A percentile compares a stretch with the other conserved stretches of the same genome.
Conservation (phyloP, 2,329 filamentous ascomycete species). For the Truncatella angustata region DNA sequence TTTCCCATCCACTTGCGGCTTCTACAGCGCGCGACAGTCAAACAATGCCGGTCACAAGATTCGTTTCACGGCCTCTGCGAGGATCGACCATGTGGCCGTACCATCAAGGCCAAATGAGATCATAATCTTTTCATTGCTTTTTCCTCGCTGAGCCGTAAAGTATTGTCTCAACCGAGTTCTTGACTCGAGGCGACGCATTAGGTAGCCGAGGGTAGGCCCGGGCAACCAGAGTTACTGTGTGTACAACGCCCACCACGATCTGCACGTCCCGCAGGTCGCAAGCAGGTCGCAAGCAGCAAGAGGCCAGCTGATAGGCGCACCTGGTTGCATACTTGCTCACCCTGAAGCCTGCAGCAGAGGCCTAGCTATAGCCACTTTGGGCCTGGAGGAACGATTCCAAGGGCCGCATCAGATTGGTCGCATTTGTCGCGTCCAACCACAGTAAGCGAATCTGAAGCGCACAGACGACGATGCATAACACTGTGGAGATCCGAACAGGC, state of each 20-base stretch:
- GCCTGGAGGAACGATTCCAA: slow-evolving; percentile 16
- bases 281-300: slow-evolving; percentile 1
- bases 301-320: slow-evolving; percentile 10
- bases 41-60: background rate
- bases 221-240: too few relatives aligned
- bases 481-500: slow-evolving; percentile 22
- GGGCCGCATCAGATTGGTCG: slow-evolving; percentile 13
- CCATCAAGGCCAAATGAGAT: slow-evolving; percentile 2
- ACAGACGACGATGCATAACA: slow-evolving; percentile 17
- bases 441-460: slow-evolving; percentile 13
- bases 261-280: background rate
- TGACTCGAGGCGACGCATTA: slow-evolving; percentile 1
- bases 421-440: slow-evolving; percentile 17
- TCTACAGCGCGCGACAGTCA: slow-evolving; percentile 9
- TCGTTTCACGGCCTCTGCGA: slow-evolving; percentile 5
- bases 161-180: background rate
- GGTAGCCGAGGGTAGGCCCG: background rate
- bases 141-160: background rate
- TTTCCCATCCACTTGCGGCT: slow-evolving; percentile 1
- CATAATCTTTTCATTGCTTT: background rate
- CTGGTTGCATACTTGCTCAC: background rate
- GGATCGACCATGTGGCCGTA: slow-evolving; percentile 6
- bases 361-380: slow-evolving; percentile 18
- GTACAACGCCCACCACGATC: too few relatives aligned
- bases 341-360: slow-evolving; percentile 14